phyloP scores from a whole-genome alignment of 208 protist genomes.

The Leishmania amazonensis region DNA sequence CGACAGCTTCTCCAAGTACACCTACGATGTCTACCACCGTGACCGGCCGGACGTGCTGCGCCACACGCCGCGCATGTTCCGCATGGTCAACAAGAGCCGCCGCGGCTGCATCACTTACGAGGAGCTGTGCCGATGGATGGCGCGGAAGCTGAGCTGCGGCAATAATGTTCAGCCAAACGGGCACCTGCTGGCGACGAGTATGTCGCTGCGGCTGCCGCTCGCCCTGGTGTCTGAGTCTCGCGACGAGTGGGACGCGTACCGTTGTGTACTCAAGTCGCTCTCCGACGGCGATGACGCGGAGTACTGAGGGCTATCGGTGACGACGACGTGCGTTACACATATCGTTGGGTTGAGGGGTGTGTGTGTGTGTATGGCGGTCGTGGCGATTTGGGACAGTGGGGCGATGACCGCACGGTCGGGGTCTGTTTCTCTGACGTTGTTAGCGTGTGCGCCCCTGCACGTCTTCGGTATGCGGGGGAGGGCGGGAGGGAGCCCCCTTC shows the following conservation, averaged over 20 bases:
- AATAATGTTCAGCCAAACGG: slow-evolving; percentile 62
- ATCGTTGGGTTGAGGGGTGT: background rate
- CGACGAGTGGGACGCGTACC: slow-evolving; percentile 51
- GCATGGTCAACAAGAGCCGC: slow-evolving; percentile 74
- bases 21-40: slow-evolving; percentile 60
- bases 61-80: slow-evolving; percentile 80
- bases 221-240: slow-evolving; percentile 60
- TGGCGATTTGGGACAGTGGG: background rate
- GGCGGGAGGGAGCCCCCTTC: too few species aligned
- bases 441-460: too few species aligned
- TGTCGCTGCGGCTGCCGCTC: slow-evolving; percentile 79
- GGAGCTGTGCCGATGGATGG: slow-evolving; percentile 87
- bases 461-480: too few species aligned
- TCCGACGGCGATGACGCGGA: slow-evolving; percentile 69
- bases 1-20: slow-evolving; percentile 65
- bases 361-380: background rate
- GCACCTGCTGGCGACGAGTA: slow-evolving; percentile 69
- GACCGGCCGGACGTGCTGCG: slow-evolving; percentile 70
- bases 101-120: slow-evolving; percentile 82
- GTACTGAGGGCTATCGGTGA: slow-evolving; percentile 21
- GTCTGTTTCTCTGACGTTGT: too few species aligned
- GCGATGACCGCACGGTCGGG: background rate
- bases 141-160: slow-evolving; percentile 79
- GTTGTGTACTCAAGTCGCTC: slow-evolving; percentile 57
- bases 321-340: background rate